phyloP scores from a whole-genome alignment of 208 protist species.

The Acanthamoeba polyphaga region DNA sequence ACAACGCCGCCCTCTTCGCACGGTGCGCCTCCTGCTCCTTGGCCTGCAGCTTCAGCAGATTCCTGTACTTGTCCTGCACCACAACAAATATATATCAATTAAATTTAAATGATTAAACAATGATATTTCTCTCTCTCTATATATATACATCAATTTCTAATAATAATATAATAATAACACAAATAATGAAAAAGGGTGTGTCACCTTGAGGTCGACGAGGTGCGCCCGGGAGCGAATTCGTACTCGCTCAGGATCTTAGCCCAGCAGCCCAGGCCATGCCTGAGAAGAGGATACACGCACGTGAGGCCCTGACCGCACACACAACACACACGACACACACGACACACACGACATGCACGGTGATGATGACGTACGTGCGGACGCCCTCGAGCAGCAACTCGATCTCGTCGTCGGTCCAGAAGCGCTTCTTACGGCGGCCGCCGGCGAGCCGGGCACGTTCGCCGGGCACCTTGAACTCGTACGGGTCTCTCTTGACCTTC shows the following conservation, averaged over 20 bases:
- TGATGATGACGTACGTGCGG: background rate
- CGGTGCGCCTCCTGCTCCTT: slow-evolving; percentile 24
- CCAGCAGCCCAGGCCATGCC: slow-evolving; percentile 13
- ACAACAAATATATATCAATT: background rate
- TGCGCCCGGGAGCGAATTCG: slow-evolving; percentile 21
- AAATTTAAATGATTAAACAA: too few species aligned
- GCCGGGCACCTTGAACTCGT: background rate
- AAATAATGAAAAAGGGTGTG: too few species aligned
- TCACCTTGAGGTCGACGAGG: slow-evolving; percentile 51
- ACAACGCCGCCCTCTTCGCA: background rate
- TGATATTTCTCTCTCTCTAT: too few species aligned
- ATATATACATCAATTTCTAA: too few species aligned
- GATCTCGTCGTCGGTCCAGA: background rate
- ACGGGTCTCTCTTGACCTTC: background rate
- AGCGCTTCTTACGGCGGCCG: background rate
- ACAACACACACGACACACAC: too few species aligned
- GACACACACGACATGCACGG: too few species aligned
- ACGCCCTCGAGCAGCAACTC: slow-evolving; percentile 26
- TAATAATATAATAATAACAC: too few species aligned
- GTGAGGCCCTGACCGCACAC: too few species aligned
- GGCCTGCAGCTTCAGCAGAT: slow-evolving; percentile 53
- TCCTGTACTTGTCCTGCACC: slow-evolving; percentile 55
- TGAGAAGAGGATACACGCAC: background rate
- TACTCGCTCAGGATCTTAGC: slow-evolving; percentile 7
- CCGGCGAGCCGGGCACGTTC: background rate